Percentiles rank a stretch among this genome's conserved stretches.
These are phyloP conservation scores for Cicer pinnatifidum DNA, from an alignment of 306 rosid genomes.

Conservation along the genomic window DNA sequence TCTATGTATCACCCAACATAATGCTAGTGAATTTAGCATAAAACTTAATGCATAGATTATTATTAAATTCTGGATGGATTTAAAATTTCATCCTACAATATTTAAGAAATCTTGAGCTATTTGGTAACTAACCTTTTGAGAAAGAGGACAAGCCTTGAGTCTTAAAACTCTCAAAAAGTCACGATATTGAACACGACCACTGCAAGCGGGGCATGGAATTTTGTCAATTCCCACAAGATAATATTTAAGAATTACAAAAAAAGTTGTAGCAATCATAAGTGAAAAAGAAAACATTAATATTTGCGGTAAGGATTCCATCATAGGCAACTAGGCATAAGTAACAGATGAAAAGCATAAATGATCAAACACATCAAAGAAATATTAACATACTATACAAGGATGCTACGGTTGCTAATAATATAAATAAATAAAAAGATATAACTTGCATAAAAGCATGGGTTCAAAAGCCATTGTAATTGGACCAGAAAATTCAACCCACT, in stretches of 20 bases:
- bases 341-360: constrained; percentile 3
- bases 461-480: constrained; percentile 7
- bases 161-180: constrained; percentile 73
- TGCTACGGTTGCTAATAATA: neutral
- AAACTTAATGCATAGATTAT: neutral
- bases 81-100: constrained; percentile 11
- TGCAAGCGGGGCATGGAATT: constrained; percentile 50
- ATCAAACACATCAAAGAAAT: constrained; percentile 4
- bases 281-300: constrained; percentile 7
- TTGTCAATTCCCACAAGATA: constrained; percentile 39
- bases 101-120: constrained; percentile 23
- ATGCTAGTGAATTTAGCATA: constrained; percentile 7
- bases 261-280: constrained; percentile 7
- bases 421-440: neutral
- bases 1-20: neutral
- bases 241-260: neutral
- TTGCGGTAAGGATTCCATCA: constrained; percentile 14
- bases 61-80: constrained; percentile 16
- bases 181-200: constrained; percentile 75
- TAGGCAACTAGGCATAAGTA: constrained; percentile 9
- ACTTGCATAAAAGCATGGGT: constrained; percentile 10
- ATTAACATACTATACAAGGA: neutral
- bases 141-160: constrained; percentile 66
- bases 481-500: neutral
- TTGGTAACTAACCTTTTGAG: constrained; percentile 72